Percentiles rank a stretch among this genome's conserved stretches.
Evolutionary conservation across 2,329 filamentous ascomycete species (phyloP).

Genomic region (Annulohypoxylon truncatum): DNA sequence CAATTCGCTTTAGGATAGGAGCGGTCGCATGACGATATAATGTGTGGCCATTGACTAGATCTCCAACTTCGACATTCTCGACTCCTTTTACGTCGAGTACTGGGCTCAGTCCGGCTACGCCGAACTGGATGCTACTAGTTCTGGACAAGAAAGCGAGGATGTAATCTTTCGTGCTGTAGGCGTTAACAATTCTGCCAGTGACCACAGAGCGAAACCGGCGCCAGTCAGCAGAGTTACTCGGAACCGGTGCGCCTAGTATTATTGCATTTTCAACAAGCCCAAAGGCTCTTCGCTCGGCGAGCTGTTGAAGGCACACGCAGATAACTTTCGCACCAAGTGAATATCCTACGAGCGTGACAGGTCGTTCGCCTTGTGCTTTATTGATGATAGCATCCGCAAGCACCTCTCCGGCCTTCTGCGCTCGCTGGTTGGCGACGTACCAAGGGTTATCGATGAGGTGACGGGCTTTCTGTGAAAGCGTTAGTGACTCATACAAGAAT

Average conservation of each 20-base stretch:
- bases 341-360: slow-evolving; percentile 84
- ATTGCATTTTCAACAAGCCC: slow-evolving; percentile 86
- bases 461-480: slow-evolving; percentile 64
- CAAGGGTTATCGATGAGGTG: slow-evolving; percentile 86
- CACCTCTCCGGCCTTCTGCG: slow-evolving; percentile 78
- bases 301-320: slow-evolving; percentile 79
- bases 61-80: slow-evolving; percentile 76
- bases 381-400: slow-evolving; percentile 87
- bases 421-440: slow-evolving; percentile 78
- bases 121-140: slow-evolving; percentile 83
- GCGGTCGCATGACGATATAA: slow-evolving; percentile 77
- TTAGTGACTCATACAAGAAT: background rate
- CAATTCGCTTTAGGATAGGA: slow-evolving; percentile 73
- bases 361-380: slow-evolving; percentile 83
- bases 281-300: slow-evolving; percentile 83
- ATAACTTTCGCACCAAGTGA: slow-evolving; percentile 85
- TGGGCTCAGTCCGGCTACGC: slow-evolving; percentile 84
- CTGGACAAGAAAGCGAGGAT: slow-evolving; percentile 90
- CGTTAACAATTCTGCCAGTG: slow-evolving; percentile 84
- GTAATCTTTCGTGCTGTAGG: slow-evolving; percentile 87
- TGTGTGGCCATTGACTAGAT: slow-evolving; percentile 76
- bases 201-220: slow-evolving; percentile 81
- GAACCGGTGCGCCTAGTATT: slow-evolving; percentile 83
- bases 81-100: slow-evolving; percentile 73
- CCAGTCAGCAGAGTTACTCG: slow-evolving; percentile 79